Base-by-base conservation (phyloP, 1,139 yeast species). In the Magnusiomyces suaveolens region DNA sequence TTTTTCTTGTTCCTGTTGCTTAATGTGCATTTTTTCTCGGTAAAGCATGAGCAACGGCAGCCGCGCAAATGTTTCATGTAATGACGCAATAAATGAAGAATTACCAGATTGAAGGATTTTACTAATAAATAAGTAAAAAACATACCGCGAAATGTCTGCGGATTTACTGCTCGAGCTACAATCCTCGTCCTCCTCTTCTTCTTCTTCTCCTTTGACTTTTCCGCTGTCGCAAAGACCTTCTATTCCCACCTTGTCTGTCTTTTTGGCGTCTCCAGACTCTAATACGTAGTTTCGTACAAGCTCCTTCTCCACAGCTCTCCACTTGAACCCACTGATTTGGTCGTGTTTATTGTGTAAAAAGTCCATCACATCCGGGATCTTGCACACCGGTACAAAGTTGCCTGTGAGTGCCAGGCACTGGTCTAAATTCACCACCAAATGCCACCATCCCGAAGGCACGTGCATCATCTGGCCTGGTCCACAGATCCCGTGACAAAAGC, bases 391-490 rank as follows among this genome's bases (percentile, higher is more conserved):
- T 3, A 87, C 92, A 68, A 88, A 89, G 66, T 89, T 89, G 60
- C 87, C 95, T 0, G 97, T 89, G 63, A 88, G 70, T 39, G 73
- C 72, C 0, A 96, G 90, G 46, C 85, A 83, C 63, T 85, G 90
- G 58, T 84, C 88, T 26, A 89, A 66, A 63, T 89, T 89, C 25
- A 88, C 86, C 26, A 89, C 97, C 46, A 82, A 74, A 71, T 89
- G 97, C 97, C 97, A 89, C 97, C 97, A 89, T 0, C 95, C 95
- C 23, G 90, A 77, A 1, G 97, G 97, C 3, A 89, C 97, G 65
- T 85, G 81, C 77, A 88, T 79, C 60, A 88, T 83, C 66, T 89
- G 95, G 3, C 92, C 92, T 0, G 90, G 86, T 60, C 81, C 81
- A 0, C 95, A 84, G 14, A 88, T 73, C 1, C 87, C 94, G 24